Conservation (phyloP, 2,329 filamentous ascomycete species). For the Rutstroemia sp. region DNA sequence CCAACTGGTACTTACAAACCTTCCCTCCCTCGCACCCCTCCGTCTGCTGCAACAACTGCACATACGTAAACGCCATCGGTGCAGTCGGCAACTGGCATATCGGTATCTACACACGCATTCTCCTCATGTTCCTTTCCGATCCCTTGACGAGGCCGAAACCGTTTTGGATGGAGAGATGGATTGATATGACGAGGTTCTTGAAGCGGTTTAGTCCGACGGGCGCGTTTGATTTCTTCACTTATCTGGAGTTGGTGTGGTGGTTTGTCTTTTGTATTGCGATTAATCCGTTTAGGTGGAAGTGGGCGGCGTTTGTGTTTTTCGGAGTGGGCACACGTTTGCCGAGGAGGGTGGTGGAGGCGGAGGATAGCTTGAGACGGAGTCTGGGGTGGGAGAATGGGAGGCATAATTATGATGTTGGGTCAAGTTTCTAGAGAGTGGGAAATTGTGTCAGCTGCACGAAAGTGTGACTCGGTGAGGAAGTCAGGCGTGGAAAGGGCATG, state of each 20-base stretch:
- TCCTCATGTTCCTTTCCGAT: constrained; percentile 81
- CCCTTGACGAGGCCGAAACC: constrained; percentile 64
- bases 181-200: constrained; percentile 70
- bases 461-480: neutral
- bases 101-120: constrained; percentile 77
- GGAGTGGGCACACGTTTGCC: constrained; percentile 64
- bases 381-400: neutral
- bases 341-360: constrained; percentile 55
- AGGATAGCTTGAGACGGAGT: constrained; percentile 33
- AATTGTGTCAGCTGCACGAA: neutral
- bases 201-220: constrained; percentile 63
- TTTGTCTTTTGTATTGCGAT: constrained; percentile 70
- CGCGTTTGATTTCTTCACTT: constrained; percentile 87
- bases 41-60: constrained; percentile 72
- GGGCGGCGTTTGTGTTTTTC: constrained; percentile 76
- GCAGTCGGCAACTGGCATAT: constrained; percentile 85
- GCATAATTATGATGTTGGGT: constrained; percentile 1
- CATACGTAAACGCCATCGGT: constrained; percentile 72
- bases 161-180: constrained; percentile 77
- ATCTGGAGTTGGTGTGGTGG: constrained; percentile 79
- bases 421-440: neutral
- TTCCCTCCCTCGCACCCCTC: constrained; percentile 70
- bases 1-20: constrained; percentile 84
- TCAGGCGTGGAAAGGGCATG: neutral
- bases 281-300: constrained; percentile 88